Evolutionary conservation across 2,329 filamentous ascomycete genomes (phyloP).

Genomic region (Fusarium clavum): DNA sequence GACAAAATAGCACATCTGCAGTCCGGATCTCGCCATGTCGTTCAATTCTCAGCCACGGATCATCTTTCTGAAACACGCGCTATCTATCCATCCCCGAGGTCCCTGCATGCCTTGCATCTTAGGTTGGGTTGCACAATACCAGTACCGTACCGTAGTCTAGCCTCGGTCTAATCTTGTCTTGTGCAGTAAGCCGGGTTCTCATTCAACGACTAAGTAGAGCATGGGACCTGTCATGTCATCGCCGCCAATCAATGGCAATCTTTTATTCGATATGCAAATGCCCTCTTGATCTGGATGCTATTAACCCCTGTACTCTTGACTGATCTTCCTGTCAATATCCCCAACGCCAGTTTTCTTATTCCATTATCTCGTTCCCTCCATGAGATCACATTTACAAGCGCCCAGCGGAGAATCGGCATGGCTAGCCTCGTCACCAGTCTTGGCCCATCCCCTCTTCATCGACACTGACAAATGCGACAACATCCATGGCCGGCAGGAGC

Average conservation of each 20-base stretch:
- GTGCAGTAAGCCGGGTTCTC: neutral
- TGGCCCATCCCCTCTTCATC: neutral
- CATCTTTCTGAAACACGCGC: neutral
- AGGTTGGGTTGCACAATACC: neutral
- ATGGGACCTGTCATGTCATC: neutral
- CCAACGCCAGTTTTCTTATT: conserved; percentile 27
- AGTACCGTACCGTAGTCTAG: neutral
- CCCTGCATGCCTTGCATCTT: conserved; percentile 7
- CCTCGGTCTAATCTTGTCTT: neutral
- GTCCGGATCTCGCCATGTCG: neutral
- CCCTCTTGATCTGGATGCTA: neutral
- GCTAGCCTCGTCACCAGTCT: neutral
- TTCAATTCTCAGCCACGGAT: neutral
- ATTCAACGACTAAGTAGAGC: neutral
- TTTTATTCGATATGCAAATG: conserved; percentile 4
- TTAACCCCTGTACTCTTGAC: conserved; percentile 15
- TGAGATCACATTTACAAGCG: neutral
- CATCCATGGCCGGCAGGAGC: neutral
- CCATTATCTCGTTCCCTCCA: neutral
- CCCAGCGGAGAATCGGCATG: neutral
- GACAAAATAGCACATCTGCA: neutral
- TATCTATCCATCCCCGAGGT: neutral
- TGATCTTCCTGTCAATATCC: neutral
- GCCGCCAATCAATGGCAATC: conserved; percentile 14
- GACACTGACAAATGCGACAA: conserved; percentile 5